Percentiles rank a stretch among this genome's conserved stretches.
Evolutionary conservation across 257 asterid species (phyloP).

Genomic region (Nicotiana noctiflora): DNA sequence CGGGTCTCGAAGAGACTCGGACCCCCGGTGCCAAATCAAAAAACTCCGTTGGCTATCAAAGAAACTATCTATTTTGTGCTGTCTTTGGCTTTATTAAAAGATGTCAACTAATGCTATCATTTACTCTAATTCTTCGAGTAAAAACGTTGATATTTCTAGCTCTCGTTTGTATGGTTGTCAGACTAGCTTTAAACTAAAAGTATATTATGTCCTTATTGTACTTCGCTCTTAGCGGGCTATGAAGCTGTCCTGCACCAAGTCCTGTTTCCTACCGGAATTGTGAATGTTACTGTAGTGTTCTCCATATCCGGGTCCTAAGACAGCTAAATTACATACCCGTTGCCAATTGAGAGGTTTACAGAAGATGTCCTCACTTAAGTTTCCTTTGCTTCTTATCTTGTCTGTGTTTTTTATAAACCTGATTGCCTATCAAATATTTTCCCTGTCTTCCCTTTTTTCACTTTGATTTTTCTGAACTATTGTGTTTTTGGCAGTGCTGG

Average conservation of each 20-base stretch:
- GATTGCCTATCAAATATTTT: not conserved
- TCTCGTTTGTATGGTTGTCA: not conserved
- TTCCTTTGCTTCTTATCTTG: not conserved
- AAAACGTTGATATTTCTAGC: not conserved
- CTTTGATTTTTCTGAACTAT: not conserved
- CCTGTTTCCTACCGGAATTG: not conserved
- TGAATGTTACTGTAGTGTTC: not conserved
- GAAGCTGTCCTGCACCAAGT: not conserved
- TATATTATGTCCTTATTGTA: not conserved
- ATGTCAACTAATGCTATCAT: not conserved
- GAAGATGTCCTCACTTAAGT: not conserved
- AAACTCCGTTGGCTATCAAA: not conserved
- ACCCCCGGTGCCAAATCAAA: no score
- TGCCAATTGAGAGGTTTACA: not conserved
- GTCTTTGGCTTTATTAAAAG: not conserved
- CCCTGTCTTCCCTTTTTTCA: not conserved
- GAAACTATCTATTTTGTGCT: not conserved
- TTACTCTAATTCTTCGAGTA: not conserved
- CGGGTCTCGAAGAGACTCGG: no score
- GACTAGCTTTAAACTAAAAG: not conserved
- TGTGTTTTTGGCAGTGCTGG: constrained; percentile 57
- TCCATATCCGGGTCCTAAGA: not conserved
- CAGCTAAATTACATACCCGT: not conserved
- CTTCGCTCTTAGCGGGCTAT: not conserved
- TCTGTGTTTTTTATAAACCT: not conserved